These are phyloP conservation scores for Tilletia indica DNA, from an alignment of 1,284 basidiomycete genomes.

Conservation along the genomic window DNA sequence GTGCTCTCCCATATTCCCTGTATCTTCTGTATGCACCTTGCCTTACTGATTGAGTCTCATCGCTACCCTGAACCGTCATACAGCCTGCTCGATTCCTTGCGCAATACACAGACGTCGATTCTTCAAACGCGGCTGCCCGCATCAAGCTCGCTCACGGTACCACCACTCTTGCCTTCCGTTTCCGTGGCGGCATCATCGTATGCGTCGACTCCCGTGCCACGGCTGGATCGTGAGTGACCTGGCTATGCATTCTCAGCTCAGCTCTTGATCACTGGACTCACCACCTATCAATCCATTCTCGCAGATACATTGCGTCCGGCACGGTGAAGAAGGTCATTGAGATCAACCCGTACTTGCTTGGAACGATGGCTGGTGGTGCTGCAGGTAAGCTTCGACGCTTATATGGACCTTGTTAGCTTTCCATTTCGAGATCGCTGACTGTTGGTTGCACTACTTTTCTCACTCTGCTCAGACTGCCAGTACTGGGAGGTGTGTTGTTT, in stretches of 20 bases:
- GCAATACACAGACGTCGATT: slow-evolving; percentile 54
- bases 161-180: slow-evolving; percentile 96
- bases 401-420: neutral
- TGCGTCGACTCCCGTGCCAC: slow-evolving; percentile 97
- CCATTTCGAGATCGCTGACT: neutral
- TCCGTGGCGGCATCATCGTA: slow-evolving; percentile 93
- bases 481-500: slow-evolving; percentile 40
- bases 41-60: neutral
- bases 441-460: too few species aligned
- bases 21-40: neutral
- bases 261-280: neutral
- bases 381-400: slow-evolving; percentile 55
- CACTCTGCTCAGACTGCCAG: slow-evolving; percentile 29
- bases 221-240: slow-evolving; percentile 63
- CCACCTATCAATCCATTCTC: slow-evolving; percentile 56
- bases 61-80: neutral
- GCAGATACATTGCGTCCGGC: slow-evolving; percentile 72
- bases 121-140: slow-evolving; percentile 52
- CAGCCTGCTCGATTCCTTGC: slow-evolving; percentile 50
- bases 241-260: neutral
- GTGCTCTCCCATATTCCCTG: neutral
- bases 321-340: slow-evolving; percentile 74
- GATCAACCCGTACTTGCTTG: slow-evolving; percentile 96
- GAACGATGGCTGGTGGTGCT: slow-evolving; percentile 98
- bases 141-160: slow-evolving; percentile 99